phyloP scores from a whole-genome alignment of 2,329 filamentous ascomycete species.

The Leptodontidium sp. region DNA sequence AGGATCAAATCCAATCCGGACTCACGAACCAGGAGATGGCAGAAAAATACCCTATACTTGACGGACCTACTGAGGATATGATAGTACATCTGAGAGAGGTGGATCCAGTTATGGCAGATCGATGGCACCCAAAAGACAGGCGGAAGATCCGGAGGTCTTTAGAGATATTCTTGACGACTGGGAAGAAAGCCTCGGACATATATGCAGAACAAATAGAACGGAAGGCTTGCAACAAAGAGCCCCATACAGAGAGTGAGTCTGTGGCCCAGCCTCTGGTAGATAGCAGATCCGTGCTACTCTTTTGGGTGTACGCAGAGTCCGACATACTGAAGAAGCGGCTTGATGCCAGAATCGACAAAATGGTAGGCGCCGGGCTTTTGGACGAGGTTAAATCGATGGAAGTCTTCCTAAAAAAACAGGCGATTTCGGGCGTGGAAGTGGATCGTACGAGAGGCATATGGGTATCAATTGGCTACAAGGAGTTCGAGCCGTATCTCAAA shows the following conservation, averaged over 20 bases:
- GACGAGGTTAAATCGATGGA: slow-evolving; percentile 65
- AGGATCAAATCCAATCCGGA: slow-evolving; percentile 42
- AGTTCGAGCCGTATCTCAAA: slow-evolving; percentile 77
- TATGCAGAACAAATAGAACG: slow-evolving; percentile 77
- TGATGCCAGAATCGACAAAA: slow-evolving; percentile 80
- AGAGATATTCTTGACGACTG: slow-evolving; percentile 87
- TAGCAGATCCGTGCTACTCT: slow-evolving; percentile 57
- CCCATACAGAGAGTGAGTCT: slow-evolving; percentile 18
- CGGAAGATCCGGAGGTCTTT: slow-evolving; percentile 90
- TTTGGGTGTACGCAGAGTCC: slow-evolving; percentile 86
- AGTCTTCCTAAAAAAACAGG: slow-evolving; percentile 54
- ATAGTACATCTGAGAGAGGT: slow-evolving; percentile 77
- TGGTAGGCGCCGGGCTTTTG: slow-evolving; percentile 75
- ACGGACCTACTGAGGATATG: slow-evolving; percentile 75
- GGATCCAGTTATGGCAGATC: slow-evolving; percentile 86
- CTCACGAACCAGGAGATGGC: slow-evolving; percentile 48
- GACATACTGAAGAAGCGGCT: slow-evolving; percentile 75
- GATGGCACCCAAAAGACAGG: slow-evolving; percentile 93
- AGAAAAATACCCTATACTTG: slow-evolving; percentile 72
- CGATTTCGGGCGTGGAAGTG: slow-evolving; percentile 59
- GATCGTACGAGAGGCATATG: slow-evolving; percentile 88
- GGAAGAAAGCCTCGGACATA: slow-evolving; percentile 81
- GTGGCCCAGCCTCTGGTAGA: background rate
- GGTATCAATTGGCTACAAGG: slow-evolving; percentile 96
- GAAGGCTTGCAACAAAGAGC: slow-evolving; percentile 47